Evolutionary conservation across 1,139 yeast genomes (phyloP).

Genomic region (Yamadazyma pseudoaaseri): DNA sequence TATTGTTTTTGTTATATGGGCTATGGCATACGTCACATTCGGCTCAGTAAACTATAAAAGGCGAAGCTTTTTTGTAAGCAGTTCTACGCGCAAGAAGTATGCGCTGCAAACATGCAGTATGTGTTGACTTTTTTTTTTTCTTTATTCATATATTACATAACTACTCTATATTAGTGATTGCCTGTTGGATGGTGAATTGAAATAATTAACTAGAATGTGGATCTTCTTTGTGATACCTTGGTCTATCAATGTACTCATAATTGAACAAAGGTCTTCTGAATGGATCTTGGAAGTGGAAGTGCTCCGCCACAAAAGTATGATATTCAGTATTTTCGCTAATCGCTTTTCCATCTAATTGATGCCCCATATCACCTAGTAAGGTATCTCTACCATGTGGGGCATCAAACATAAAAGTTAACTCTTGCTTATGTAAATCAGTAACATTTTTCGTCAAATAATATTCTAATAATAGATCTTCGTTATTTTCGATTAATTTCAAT

Average conservation of each 20-base stretch:
- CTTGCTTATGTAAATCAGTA: slow-evolving; percentile 32
- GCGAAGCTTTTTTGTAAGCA: no score
- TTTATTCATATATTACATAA: no score
- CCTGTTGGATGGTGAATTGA: no score
- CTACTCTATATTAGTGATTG: no score
- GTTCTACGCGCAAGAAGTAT: no score
- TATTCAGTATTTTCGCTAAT: slow-evolving; percentile 12
- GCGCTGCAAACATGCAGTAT: no score
- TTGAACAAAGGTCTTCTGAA: slow-evolving; percentile 29
- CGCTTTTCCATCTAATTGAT: slow-evolving; percentile 9
- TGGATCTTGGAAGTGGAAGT: slow-evolving; percentile 27
- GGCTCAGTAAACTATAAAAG: no score
- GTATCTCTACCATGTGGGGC: slow-evolving; percentile 20
- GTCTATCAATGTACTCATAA: slow-evolving; percentile 24
- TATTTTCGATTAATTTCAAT: slow-evolving; percentile 21
- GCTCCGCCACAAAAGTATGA: slow-evolving; percentile 12
- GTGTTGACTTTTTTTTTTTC: no score
- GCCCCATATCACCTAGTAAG: slow-evolving; percentile 8
- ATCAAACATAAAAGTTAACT: slow-evolving; percentile 26
- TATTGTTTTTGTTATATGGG: no score
- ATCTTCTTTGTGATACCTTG: slow-evolving; percentile 9
- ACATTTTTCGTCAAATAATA: slow-evolving; percentile 27
- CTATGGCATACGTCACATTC: no score
- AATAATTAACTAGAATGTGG: no score
- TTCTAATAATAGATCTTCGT: slow-evolving; percentile 24